Base-by-base conservation (phyloP, 129 eudicot genomes). In the Arctium lappa region DNA sequence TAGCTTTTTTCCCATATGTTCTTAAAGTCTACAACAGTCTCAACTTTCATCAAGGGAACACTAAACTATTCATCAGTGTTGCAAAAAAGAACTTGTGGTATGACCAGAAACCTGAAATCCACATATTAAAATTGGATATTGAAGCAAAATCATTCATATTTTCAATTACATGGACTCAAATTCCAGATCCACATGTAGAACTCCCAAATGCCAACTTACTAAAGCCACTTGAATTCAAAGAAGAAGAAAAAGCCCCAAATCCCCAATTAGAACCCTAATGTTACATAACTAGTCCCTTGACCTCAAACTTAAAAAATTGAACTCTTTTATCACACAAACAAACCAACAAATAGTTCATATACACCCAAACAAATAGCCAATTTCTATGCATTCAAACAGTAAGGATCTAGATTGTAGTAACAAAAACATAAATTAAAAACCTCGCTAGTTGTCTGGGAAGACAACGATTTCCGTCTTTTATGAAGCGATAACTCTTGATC, bases 391-490 rank as follows among this genome's bases (percentile, higher is more conserved):
- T 29, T 56, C 7, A 27, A 22, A 13, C 32, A 66, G 15, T 11
- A 32, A 16, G 7, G 18, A 79, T 15, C 6, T 62, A 34, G 4
- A 77, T 0, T 62, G 10, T 50, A 46, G 60, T 6, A 56, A 38
- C 16, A 81, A 36, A 63, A 66, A 62, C 56, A 75, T 22, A 66
- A 63, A 75, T 29, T 13, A 76, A 68, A 46, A 33, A 82, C 86
- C 86, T 82, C 5, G 7, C 76, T 12, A 22, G 38, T 50, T 68
- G 71, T 8, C 13, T 9, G 73, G 34, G 12, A 1, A 40, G 76
- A 68, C 2, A 33, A 69, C 33, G 86, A 18, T 33, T 76, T 76
- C 40, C 60, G 6, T 1, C 77, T 81, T 69, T 82, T 76, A 76
- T 13, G 40, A 33, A 13, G 1, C 70, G 32, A 30, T 1, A 13